Base-by-base conservation (phyloP, 805 yeast genomes). In the Allodekkera sacchari region DNA sequence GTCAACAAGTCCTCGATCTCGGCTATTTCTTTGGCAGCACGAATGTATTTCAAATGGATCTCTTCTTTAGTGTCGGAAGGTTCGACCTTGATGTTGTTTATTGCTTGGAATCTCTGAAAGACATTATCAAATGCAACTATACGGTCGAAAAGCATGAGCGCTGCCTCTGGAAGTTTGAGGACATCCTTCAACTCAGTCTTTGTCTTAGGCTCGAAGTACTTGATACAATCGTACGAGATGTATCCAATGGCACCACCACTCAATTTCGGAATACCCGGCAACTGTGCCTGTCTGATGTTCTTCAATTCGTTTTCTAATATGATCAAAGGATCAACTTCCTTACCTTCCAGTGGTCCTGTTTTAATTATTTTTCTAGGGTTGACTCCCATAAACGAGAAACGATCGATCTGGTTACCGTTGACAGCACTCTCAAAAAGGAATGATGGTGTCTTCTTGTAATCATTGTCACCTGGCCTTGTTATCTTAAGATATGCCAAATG, bases 161-260 rank as follows among this genome's bases (percentile, higher is more conserved):
- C 78, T 3, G 96, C 81, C 59, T 92, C 99, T 1, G 99, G 99
- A 8, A 92, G 69, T 39, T 82, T 58, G 45, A 92, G 62, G 1
- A 79, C 77, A 55, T 92, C 97, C 44, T 80, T 74, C 44, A 88
- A 64, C 3, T 68, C 68, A 42, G 83, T 72, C 38, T 68, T 70
- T 1, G 97, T 89, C 45, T 69, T 78, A 37, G 99, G 99, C 61
- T 92, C 99, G 45, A 92, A 92, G 58, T 92, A 92, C 53, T 85
- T 83, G 50, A 92, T 82, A 64, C 99, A 92, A 57, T 92, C 99
- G 50, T 92, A 92, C 1, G 96, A 84, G 27, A 92, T 77, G 53
- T 87, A 92, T 2, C 99, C 99, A 33, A 89, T 71, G 5, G 97
- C 97, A 41, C 99, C 99, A 36, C 99, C 98, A 45, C 88, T 78